Evolutionary conservation across 441 rosid species (phyloP), one percentile per base, ranked within the genome.

Genomic region (Capsella rubella): DNA sequence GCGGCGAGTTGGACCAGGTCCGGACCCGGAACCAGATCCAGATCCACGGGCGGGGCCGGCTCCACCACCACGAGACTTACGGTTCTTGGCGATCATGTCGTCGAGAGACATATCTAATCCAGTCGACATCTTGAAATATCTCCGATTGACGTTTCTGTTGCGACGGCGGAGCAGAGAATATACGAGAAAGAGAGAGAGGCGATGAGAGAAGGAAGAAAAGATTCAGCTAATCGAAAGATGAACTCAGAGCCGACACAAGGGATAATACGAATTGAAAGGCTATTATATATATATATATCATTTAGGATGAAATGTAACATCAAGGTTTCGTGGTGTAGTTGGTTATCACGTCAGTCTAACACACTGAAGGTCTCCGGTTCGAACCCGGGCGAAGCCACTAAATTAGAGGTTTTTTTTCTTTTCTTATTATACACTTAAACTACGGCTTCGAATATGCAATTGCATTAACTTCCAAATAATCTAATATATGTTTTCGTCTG

Each of bases 261-360:
- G 6, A 29, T n/a, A 66, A 31, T 31, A 21, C 25, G 25, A 21
- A 21, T 21, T 21, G 25, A 21, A 21, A 21, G 25, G 25, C 2
- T 16, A 16, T 16, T 16, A 16, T 16, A 16, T 16, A 16, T 16
- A 16, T 16, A 16, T 16, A 16, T 16, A 21, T 21, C 25, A 21
- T 21, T 21, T 21, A 21, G 25, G 25, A 21, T 21, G 25, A 21
- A 21, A 21, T 1, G 25, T 0, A 21, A 21, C 25, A 21, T 21
- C 25, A 21, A 1, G 81, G 81, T 78, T 72, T 93, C 88, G 90
- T 93, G 98, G 97, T 93, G 96, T 87, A 89, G 96, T 90, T 91
- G 98, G 96, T 90, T 94, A 87, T 90, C 97, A 88, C 97, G 93
- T 95, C 93, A 90, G 95, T 95, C 92, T 89, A 92, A 90, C 97